Base-by-base conservation (phyloP, 164 flowering plant species). In the Nelumbo lutea region DNA sequence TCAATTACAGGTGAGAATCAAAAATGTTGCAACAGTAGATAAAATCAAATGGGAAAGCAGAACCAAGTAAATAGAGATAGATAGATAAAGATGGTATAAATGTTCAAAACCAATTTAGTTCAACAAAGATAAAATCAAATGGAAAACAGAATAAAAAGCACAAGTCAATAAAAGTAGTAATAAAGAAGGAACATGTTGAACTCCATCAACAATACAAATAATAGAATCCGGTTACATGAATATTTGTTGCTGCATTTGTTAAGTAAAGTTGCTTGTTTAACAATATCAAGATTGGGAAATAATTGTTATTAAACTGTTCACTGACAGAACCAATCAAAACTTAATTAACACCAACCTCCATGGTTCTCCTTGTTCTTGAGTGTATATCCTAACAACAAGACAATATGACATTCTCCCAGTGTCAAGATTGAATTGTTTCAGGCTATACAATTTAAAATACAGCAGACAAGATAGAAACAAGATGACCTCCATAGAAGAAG, bases 271-370 rank as follows among this genome's bases (percentile, higher is more conserved):
- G 27, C 8, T 9, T 51, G 11, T 14, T 46, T 57, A 58, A 43
- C 3, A 44, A 38, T 48, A 44, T 27, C 68, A 65, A 52, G 58
- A 11, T 11, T 51, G 38, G 62, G 10, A 51, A 40, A 39, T 10
- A n/a, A 65, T 48, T 10, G 42, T 46, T 38, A 6, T 41, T 38
- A 27, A 43, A 47, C 60, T 9, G 50, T 65, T 61, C 45, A 51
- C 65, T 61, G 9, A 4, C 45, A 40, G 41, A 59, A 60, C 66
- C 61, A 77, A 67, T 59, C 58, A 56, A 15, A 45, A 40, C 52
- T 58, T 55, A 47, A 66, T 52, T 9, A 57, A 64, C 61, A 69
- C 78, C 68, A 68, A 77, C 75, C 79, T 77, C 67, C 66, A 62
- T 62, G 68, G 61, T 75, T 55, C 73, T 61, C 69, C 69, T 63